Conservation (phyloP, 208 protist species). For the Trypanosoma mega region DNA sequence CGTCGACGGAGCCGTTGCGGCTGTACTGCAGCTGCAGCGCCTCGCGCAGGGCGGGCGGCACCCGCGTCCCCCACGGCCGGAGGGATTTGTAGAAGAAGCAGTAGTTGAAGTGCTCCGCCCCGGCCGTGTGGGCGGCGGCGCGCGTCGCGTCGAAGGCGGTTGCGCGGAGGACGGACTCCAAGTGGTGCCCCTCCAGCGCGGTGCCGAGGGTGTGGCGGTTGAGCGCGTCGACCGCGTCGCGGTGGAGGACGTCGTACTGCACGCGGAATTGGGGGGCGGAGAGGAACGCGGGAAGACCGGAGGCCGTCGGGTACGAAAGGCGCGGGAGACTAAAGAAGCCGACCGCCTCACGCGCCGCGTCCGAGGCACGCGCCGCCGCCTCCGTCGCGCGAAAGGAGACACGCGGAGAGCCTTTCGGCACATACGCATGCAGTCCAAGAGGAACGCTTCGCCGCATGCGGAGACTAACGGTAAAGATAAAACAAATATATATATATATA, state of each 20-base stretch:
- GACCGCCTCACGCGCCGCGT: slow-evolving; percentile 40
- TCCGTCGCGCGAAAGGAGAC: slow-evolving; percentile 63
- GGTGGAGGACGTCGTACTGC: slow-evolving; percentile 82
- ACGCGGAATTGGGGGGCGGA: slow-evolving; percentile 68
- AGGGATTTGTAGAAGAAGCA: slow-evolving; percentile 90
- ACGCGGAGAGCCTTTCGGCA: slow-evolving; percentile 56
- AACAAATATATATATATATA: neutral
- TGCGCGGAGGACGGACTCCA: slow-evolving; percentile 77
- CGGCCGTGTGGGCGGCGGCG: slow-evolving; percentile 63
- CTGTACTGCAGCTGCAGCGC: slow-evolving; percentile 77
- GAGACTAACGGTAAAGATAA: slow-evolving; percentile 10
- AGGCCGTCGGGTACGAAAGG: slow-evolving; percentile 56
- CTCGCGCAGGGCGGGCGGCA: slow-evolving; percentile 64
- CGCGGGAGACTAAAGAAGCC: slow-evolving; percentile 77
- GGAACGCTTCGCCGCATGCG: slow-evolving; percentile 41
- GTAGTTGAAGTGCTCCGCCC: slow-evolving; percentile 89
- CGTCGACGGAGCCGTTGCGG: slow-evolving; percentile 52
- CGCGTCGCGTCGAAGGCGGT: slow-evolving; percentile 80
- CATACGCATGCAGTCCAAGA: slow-evolving; percentile 52
- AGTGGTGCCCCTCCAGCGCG: slow-evolving; percentile 76
- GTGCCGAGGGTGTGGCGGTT: slow-evolving; percentile 76
- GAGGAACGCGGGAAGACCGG: slow-evolving; percentile 66
- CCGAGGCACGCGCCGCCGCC: slow-evolving; percentile 34
- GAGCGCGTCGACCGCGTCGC: slow-evolving; percentile 68
- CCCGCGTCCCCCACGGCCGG: slow-evolving; percentile 72